A percentile compares a stretch with the other conserved stretches of the same genome.
These are phyloP conservation scores for Trichoderma asperellum DNA, from an alignment of 2,329 filamentous ascomycete genomes.

Conservation along the genomic window DNA sequence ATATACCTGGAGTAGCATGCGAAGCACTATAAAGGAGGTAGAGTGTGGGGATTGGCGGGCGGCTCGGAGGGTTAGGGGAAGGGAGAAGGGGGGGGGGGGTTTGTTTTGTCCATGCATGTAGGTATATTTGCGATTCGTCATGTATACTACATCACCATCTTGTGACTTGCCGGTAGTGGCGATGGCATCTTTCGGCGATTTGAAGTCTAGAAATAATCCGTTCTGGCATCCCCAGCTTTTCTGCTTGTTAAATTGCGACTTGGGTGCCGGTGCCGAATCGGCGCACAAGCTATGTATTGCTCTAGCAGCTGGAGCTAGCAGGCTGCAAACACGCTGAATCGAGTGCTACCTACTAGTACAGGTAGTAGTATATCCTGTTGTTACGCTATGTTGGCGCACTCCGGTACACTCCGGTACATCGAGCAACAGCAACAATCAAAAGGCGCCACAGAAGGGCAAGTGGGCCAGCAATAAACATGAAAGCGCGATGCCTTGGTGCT, in stretches of 20 bases:
- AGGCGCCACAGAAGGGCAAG: slow-evolving; percentile 22
- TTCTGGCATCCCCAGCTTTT: not conserved
- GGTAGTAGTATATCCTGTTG: not conserved
- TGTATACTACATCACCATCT: slow-evolving; percentile 17
- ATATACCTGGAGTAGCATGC: not conserved
- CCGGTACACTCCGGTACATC: not conserved
- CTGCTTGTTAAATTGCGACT: not conserved
- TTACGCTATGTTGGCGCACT: not conserved
- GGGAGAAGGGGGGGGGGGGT: not conserved
- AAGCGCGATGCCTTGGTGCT: slow-evolving; percentile 6
- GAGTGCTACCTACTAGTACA: not conserved
- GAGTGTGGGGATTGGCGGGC: slow-evolving; percentile 17
- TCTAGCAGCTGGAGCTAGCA: not conserved
- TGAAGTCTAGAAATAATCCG: not conserved
- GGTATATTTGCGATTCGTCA: slow-evolving; percentile 20
- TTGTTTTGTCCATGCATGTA: slow-evolving; percentile 17
- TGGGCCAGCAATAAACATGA: slow-evolving; percentile 13
- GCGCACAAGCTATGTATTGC: not conserved
- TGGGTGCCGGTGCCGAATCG: not conserved
- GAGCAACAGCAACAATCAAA: slow-evolving; percentile 6
- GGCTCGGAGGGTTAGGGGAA: slow-evolving; percentile 9
- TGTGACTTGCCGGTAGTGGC: slow-evolving; percentile 13
- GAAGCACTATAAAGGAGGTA: not conserved
- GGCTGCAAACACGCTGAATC: not conserved
- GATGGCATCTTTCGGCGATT: slow-evolving; percentile 4